Conservation (phyloP, 2,329 filamentous ascomycete genomes). For the Fusarium bulbicola region DNA sequence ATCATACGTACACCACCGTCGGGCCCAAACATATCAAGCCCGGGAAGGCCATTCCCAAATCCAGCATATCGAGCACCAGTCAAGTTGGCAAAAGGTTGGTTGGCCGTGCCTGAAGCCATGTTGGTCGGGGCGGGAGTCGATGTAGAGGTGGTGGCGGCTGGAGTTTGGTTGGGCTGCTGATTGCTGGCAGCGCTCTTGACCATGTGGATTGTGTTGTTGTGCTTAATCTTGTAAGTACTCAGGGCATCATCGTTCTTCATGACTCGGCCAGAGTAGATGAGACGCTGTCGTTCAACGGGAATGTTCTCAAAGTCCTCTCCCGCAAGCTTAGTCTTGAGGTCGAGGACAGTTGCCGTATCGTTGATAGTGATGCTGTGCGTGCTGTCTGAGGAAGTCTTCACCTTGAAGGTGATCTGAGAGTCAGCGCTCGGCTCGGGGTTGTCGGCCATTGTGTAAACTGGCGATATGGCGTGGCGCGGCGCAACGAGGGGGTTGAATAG, state of each 20-base stretch:
- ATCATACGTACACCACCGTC: constrained; percentile 83
- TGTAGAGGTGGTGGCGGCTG: constrained; percentile 51
- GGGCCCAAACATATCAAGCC: constrained; percentile 87
- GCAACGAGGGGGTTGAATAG: constrained; percentile 29
- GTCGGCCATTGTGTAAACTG: constrained; percentile 66
- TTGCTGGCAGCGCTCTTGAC: constrained; percentile 97
- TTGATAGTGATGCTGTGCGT: constrained; percentile 85
- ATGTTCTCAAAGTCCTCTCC: constrained; percentile 85
- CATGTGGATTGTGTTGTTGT: constrained; percentile 93
- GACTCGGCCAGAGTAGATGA: constrained; percentile 97
- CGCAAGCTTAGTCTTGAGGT: constrained; percentile 90
- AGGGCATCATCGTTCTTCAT: constrained; percentile 94
- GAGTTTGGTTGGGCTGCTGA: constrained; percentile 49
- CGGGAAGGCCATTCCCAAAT: constrained; percentile 82
- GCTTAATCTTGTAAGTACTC: constrained; percentile 90
- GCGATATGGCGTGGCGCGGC: constrained; percentile 23
- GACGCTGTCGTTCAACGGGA: constrained; percentile 85
- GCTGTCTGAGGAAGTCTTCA: constrained; percentile 94
- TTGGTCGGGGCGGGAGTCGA: constrained; percentile 68
- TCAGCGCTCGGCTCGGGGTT: constrained; percentile 69
- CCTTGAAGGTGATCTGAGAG: constrained; percentile 89
- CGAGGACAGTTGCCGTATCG: constrained; percentile 77
- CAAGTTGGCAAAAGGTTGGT: constrained; percentile 88
- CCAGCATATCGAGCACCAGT: constrained; percentile 95
- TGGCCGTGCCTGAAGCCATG: constrained; percentile 83